Evolutionary conservation across 768 basidiomycete species (phyloP), one percentile per base, ranked within the genome.

Genomic region (Russula ochroleuca): DNA sequence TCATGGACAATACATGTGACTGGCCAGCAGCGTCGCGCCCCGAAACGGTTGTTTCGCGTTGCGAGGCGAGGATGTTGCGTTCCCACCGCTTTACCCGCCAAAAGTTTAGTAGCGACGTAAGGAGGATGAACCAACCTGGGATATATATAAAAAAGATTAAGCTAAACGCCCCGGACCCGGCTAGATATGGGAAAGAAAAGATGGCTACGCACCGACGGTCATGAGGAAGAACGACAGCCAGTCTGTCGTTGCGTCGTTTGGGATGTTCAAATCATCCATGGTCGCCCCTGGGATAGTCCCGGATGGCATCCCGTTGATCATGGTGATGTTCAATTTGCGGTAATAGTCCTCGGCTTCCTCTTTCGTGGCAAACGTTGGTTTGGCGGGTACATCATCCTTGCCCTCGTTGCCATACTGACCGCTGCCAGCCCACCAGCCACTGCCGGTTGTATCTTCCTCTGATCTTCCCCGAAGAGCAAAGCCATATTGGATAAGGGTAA

Each of bases 191-290:
- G 10, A 35, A 7, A 11, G 15, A 43, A 7, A 11, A 52, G 54
- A 37, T 31, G 33, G 2, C 3, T 76, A 51, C 84, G 47, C 66
- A 86, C 86, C 86, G 53, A 93, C 77, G 40, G 88, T 92, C 92
- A 98, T 97, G 68, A 98, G 76, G 76, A 95, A 84, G 78, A 98
- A 98, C 17, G 92, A 92, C 56, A 98, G 77, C 93, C 93, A 98
- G 72, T 98, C 94, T 25, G 89, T 88, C 0, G 94, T 91, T 25
- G 86, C 81, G 73, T 88, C 83, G 31, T 62, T 66, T 21, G 67
- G 49, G 54, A 68, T 48, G 47, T 11, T 63, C 40, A 59, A 35
- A 14, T 66, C 68, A 37, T 66, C 65, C 41, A 57, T 53, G 21
- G 67, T 63, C 33, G 57, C 48, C 2, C 64, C 61, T 1, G 64